Conservation (phyloP, 768 basidiomycete genomes). For the Suillus fuscotomentosus region DNA sequence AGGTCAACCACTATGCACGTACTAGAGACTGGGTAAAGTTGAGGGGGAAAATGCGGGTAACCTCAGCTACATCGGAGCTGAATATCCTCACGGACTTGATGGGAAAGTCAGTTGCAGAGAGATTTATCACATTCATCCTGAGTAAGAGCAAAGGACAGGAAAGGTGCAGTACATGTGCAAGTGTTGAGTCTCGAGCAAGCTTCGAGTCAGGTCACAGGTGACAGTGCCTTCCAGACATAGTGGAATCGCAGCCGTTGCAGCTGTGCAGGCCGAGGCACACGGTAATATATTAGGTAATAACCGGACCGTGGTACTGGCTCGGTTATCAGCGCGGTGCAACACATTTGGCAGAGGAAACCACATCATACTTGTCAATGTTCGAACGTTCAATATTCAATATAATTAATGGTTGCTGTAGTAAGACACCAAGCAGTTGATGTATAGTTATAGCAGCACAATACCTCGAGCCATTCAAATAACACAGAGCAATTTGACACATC, state of each 20-base stretch:
- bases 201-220: neutral
- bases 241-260: neutral
- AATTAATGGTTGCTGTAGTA: conserved; percentile 57
- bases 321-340: conserved; percentile 34
- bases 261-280: no score
- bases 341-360: conserved; percentile 60
- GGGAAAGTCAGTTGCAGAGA: conserved; percentile 9
- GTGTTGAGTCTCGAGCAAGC: neutral
- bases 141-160: neutral
- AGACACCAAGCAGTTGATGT: conserved; percentile 2
- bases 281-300: no score
- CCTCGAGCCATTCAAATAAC: conserved; percentile 90
- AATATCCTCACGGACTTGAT: conserved; percentile 21
- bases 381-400: conserved; percentile 47
- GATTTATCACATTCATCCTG: neutral
- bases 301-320: no score
- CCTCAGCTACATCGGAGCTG: conserved; percentile 11
- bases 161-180: neutral
- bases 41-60: conserved; percentile 19
- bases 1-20: neutral
- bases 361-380: conserved; percentile 78
- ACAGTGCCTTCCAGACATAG: neutral
- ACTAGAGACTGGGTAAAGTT: conserved; percentile 13
- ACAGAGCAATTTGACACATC: conserved; percentile 89
- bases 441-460: conserved; percentile 27